A percentile compares a stretch with the other conserved stretches of the same genome.
phyloP scores from a whole-genome alignment of 176 grass and related monocot genomes.

The Aegilops longissima region DNA sequence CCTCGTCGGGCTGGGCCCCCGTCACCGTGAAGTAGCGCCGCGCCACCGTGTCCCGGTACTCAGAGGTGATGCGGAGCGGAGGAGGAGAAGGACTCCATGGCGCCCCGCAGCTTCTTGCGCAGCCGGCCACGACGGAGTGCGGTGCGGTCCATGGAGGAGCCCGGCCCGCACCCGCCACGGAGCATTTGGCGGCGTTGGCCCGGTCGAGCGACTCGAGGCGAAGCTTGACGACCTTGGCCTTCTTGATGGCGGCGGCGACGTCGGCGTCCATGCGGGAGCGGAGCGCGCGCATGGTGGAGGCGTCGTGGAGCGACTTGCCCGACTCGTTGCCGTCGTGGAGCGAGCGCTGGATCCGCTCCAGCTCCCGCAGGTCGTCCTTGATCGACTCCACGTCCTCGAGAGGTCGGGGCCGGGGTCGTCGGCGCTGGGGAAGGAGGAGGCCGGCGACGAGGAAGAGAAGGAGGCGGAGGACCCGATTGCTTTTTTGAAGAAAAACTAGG shows the following conservation, averaged over 20 bases:
- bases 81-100: conserved; percentile 79
- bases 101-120: conserved; percentile 81
- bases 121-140: conserved; percentile 75
- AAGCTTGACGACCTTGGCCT: conserved; percentile 88
- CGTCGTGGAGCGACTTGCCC: conserved; percentile 81
- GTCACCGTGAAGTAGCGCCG: conserved; percentile 86
- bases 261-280: conserved; percentile 78
- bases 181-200: conserved; percentile 89
- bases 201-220: conserved; percentile 89
- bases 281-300: conserved; percentile 62
- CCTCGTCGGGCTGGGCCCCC: conserved; percentile 61
- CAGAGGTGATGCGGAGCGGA: conserved; percentile 49
- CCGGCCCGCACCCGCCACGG: conserved; percentile 55
- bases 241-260: conserved; percentile 64
- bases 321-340: conserved; percentile 80
- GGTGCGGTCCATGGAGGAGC: conserved; percentile 68
- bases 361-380: conserved; percentile 89
- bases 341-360: conserved; percentile 68
- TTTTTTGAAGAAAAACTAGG: too few relatives aligned
- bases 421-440: too few relatives aligned
- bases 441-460: too few relatives aligned
- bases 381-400: conserved; percentile 87
- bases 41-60: conserved; percentile 77
- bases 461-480: too few relatives aligned
- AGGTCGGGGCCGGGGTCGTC: too few relatives aligned